Conservation (phyloP, 345 rosid species). For the Aurinia saxatilis region DNA sequence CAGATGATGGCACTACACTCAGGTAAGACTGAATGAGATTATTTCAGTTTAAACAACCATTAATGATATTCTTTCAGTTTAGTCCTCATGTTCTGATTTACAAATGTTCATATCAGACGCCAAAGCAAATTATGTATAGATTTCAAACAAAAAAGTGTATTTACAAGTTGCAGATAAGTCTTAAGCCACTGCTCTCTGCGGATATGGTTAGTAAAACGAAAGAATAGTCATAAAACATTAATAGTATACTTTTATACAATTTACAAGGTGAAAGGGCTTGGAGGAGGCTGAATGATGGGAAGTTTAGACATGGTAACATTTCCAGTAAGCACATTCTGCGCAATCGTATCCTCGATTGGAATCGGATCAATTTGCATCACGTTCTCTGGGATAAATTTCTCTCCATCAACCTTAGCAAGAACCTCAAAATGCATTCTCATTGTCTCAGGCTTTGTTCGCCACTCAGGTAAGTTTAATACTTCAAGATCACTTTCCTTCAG, state of each 20-base stretch:
- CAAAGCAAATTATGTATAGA: neutral
- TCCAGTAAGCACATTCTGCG: conserved; percentile 39
- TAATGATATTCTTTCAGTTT: too few species aligned
- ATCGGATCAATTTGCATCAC: conserved; percentile 63
- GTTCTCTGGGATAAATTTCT: conserved; percentile 62
- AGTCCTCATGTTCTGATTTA: too few species aligned
- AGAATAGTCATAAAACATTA: neutral
- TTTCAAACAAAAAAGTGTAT: neutral
- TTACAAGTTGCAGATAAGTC: conserved; percentile 2
- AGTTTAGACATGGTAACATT: conserved; percentile 51
- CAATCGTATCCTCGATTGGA: conserved; percentile 51
- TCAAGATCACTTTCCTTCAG: conserved; percentile 50
- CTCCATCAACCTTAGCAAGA: conserved; percentile 76
- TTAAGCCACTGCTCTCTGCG: neutral
- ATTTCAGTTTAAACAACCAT: too few species aligned
- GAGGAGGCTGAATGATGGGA: conserved; percentile 55
- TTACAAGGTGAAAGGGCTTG: conserved; percentile 59
- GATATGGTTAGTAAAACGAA: neutral
- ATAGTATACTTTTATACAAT: too few species aligned
- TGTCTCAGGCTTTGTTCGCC: conserved; percentile 81
- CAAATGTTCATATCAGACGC: too few species aligned
- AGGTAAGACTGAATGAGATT: too few species aligned
- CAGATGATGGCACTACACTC: too few species aligned
- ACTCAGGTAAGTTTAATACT: conserved; percentile 39
- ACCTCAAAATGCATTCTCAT: conserved; percentile 84